Percentiles rank a stretch among this genome's conserved stretches.
Conservation (phyloP, 352 stramenopile species). For the Globisporangium echinulatum region DNA sequence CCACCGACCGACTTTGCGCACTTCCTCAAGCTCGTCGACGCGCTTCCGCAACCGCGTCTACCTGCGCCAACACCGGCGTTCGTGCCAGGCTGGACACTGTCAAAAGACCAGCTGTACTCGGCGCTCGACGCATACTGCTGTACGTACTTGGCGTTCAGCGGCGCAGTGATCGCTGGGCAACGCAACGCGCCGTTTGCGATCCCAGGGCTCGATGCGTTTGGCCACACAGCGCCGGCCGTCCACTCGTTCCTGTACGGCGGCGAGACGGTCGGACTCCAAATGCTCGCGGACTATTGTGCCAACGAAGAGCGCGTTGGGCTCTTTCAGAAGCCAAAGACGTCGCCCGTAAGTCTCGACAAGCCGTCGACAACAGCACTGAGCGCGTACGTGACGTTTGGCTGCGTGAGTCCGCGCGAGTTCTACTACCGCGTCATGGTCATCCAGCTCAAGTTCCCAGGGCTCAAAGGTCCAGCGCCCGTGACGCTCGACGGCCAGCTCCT, state of each 20-base stretch:
- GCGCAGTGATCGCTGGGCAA: conserved; percentile 21
- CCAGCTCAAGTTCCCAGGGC: conserved; percentile 84
- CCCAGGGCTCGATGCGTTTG: conserved; percentile 34
- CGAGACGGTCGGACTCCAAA: conserved; percentile 39
- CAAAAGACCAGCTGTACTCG: conserved; percentile 22
- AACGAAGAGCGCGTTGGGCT: conserved; percentile 67
- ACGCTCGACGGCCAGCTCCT: conserved; percentile 92
- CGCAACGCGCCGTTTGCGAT: conserved; percentile 28
- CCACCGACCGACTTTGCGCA: conserved; percentile 42
- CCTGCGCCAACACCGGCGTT: conserved; percentile 26
- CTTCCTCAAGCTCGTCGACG: conserved; percentile 45
- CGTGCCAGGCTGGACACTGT: conserved; percentile 18
- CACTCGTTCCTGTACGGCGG: conserved; percentile 54
- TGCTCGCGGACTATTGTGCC: conserved; percentile 52
- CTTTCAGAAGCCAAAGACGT: conserved; percentile 97
- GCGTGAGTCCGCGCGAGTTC: conserved; percentile 75
- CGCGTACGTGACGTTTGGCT: conserved; percentile 89
- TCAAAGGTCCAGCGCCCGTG: conserved; percentile 75
- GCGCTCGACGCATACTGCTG: conserved; percentile 24
- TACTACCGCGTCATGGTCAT: conserved; percentile 81
- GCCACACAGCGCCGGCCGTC: conserved; percentile 17
- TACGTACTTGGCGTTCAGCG: conserved; percentile 7
- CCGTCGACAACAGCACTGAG: conserved; percentile 93
- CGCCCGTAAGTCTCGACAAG: conserved; percentile 66
- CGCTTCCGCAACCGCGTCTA: conserved; percentile 43